These are phyloP conservation scores for Capsicum pubescens DNA, from an alignment of 257 asterid species.

Conservation along the genomic window DNA sequence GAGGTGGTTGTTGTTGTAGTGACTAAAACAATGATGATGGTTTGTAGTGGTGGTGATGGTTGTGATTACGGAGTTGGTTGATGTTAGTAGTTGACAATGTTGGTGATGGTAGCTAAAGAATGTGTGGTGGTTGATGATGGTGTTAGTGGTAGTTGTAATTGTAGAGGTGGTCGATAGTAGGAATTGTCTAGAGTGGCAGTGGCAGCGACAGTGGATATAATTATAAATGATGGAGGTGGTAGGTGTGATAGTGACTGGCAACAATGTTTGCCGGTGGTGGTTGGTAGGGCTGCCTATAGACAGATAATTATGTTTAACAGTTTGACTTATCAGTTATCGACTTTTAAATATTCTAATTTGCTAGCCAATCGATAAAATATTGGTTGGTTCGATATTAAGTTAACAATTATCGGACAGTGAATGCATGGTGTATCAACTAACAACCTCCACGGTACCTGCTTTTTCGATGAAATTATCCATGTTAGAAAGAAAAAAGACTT, in stretches of 20 bases:
- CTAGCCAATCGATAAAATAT: too few relatives aligned
- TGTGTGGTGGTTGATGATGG: background rate
- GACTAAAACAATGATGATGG: background rate
- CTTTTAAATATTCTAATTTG: too few relatives aligned
- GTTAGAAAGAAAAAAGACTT: too few relatives aligned
- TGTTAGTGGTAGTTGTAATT: background rate
- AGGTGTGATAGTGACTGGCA: background rate
- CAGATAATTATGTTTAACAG: too few relatives aligned
- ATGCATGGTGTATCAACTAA: too few relatives aligned
- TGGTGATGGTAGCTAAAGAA: too few relatives aligned
- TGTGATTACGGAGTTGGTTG: background rate
- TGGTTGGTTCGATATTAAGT: too few relatives aligned
- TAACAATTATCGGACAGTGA: too few relatives aligned
- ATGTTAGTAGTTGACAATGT: background rate
- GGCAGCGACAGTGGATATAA: background rate
- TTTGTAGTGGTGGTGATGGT: background rate
- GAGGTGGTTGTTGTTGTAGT: background rate
- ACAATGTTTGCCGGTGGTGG: background rate
- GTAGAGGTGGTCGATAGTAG: background rate
- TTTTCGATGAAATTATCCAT: too few relatives aligned
- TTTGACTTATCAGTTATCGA: too few relatives aligned
- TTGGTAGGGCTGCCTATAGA: background rate
- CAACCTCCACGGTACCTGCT: too few relatives aligned
- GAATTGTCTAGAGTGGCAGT: background rate
- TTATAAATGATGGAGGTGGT: background rate